Evolutionary conservation across 306 rosid genomes (phyloP).

Genomic region (Biancaea sappan): DNA sequence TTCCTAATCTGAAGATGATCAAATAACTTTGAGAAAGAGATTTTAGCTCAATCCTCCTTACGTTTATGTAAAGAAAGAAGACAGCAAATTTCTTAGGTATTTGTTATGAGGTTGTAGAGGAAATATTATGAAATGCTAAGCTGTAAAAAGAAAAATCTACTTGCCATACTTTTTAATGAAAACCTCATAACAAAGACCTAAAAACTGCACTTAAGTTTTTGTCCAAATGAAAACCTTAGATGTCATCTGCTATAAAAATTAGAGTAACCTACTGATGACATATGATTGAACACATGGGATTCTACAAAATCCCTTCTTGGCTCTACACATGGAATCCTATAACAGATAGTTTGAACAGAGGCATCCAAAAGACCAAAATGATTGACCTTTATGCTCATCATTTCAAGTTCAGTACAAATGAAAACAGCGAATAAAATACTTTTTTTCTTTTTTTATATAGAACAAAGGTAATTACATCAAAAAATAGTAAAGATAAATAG

Average conservation of each 20-base stretch:
- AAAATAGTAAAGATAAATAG: constrained; percentile 31
- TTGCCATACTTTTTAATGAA: no score
- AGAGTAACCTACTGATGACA: not conserved
- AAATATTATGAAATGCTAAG: no score
- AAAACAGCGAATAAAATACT: constrained; percentile 32
- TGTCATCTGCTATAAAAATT: constrained; percentile 24
- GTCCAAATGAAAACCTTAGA: no score
- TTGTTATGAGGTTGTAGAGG: no score
- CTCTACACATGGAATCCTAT: not conserved
- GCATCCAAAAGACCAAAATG: constrained; percentile 40
- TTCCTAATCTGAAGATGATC: not conserved
- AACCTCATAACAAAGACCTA: no score
- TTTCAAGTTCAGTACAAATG: constrained; percentile 32
- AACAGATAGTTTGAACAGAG: constrained; percentile 17
- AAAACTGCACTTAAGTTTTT: no score
- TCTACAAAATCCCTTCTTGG: constrained; percentile 13
- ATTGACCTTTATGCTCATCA: constrained; percentile 40
- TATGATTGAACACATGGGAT: not conserved
- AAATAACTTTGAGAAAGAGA: not conserved
- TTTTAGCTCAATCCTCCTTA: not conserved
- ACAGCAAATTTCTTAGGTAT: no score
- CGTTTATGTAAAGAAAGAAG: not conserved
- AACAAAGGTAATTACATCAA: constrained; percentile 49
- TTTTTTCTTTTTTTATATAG: constrained; percentile 31
- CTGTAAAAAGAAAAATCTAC: no score